These are phyloP conservation scores for Pyrus hybrid DNA, from an alignment of 331 rosid species.

Conservation along the genomic window DNA sequence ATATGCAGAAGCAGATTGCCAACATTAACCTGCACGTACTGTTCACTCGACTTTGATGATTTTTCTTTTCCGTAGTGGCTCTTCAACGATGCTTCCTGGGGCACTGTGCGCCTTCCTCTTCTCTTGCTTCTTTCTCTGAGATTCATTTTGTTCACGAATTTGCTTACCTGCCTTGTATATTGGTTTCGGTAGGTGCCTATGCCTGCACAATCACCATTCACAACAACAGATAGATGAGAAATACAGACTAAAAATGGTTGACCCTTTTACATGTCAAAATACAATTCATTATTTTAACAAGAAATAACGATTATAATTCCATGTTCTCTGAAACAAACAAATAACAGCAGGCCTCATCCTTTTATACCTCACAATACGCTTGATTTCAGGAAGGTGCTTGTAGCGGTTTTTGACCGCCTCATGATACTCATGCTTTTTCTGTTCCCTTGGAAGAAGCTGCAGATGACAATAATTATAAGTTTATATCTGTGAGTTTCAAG, in stretches of 20 bases:
- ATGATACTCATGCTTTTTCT: slow-evolving; percentile 66
- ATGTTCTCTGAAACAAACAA: background rate
- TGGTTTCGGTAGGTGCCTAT: slow-evolving; percentile 71
- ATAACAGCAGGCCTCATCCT: background rate
- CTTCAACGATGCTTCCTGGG: slow-evolving; percentile 58
- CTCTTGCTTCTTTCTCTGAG: slow-evolving; percentile 58
- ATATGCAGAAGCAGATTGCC: background rate
- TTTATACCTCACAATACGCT: slow-evolving; percentile 65
- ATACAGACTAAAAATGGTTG: background rate
- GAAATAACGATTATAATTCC: background rate
- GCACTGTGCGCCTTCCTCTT: slow-evolving; percentile 84
- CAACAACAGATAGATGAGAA: background rate
- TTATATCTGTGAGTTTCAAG: background rate
- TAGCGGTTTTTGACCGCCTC: slow-evolving; percentile 84
- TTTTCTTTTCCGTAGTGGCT: slow-evolving; percentile 52
- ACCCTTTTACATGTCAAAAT: background rate
- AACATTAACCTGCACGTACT: background rate
- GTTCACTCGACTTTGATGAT: slow-evolving; percentile 56
- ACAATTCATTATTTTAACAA: background rate
- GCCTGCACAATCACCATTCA: slow-evolving; percentile 39
- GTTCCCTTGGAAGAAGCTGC: slow-evolving; percentile 92
- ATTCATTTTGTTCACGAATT: slow-evolving; percentile 39
- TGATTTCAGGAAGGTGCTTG: slow-evolving; percentile 80
- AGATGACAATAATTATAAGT: slow-evolving; percentile 7
- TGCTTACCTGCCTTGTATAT: slow-evolving; percentile 55